Base-by-base conservation (phyloP, 306 rosid species). In the Vigna angularis region DNA sequence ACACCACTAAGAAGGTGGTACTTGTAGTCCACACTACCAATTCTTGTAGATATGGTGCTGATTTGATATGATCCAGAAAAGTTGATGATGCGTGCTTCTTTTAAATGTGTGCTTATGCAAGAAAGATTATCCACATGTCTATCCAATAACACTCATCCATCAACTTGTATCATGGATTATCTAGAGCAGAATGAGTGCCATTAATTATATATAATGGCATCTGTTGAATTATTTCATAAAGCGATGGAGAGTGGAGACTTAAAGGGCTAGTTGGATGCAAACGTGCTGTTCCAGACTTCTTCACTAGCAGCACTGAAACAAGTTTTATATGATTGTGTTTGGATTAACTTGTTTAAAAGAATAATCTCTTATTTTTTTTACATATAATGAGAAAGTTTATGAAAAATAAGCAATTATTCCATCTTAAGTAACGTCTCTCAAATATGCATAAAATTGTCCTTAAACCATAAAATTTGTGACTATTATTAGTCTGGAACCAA, bases 1-100 rank as follows among this genome's bases (percentile, higher is more conserved):
- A 81, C 73, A 79, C 83, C 72, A 78, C 70, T 79, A 74, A 73
- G 80, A 17, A 66, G 50, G 49, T 78, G 73, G 68, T 47, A 24
- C 26, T 61, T 74, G 63, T 68, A 79, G 36, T 53, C 73, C 72
- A 59, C 42, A 53, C 24, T 66, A 56, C 13, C 69, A 59, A 50
- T 68, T 78, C 48, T 66, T 58, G 63, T 76, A 48, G 42, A 36
- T 78, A 57, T 82, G 70, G 70, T 70, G 69, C 62, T 75, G 52
- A 52, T 42, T 30, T 82, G 36, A 40, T 70, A 44, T 82, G 36
- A 50, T 82, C 44, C 51, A 26, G 20, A 78, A 66, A 48, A 66
- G 26, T 57, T 68, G 68, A 34, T 74, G 68, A 34, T 66, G 24
- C 49, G 4, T 77, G 79, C 32, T 83, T 77, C 52, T 66, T 57